Conservation (phyloP, 805 yeast species). For the Tetrapisispora phaffii region DNA sequence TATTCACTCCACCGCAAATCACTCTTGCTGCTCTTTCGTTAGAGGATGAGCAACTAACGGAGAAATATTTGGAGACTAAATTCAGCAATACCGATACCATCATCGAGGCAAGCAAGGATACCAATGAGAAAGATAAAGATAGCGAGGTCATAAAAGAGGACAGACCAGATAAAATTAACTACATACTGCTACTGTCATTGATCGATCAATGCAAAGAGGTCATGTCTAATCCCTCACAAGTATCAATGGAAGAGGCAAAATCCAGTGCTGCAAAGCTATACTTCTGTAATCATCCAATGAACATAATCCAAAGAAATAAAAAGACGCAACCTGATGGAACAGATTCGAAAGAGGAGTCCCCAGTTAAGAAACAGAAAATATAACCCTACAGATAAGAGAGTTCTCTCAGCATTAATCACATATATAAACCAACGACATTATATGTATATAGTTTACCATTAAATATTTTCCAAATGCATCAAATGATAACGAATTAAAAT, state of each 20-base stretch:
- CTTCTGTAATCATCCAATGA: conserved; percentile 50
- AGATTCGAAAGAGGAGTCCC: conserved; percentile 2
- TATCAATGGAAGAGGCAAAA: conserved; percentile 53
- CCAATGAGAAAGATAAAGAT: conserved; percentile 8
- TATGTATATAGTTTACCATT: background rate
- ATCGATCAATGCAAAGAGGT: conserved; percentile 40
- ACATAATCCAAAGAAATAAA: conserved; percentile 43
- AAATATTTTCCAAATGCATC: background rate
- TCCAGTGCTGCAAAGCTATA: conserved; percentile 54
- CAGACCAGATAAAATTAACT: conserved; percentile 16
- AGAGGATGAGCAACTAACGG: conserved; percentile 53
- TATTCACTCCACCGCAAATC: conserved; percentile 89
- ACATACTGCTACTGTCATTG: conserved; percentile 36
- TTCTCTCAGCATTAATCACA: background rate
- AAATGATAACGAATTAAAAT: background rate
- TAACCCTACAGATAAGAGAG: background rate
- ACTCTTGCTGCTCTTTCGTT: conserved; percentile 78
- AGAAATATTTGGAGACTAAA: conserved; percentile 57
- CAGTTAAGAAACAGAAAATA: conserved; percentile 9
- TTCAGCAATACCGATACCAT: conserved; percentile 30
- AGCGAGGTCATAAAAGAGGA: conserved; percentile 2
- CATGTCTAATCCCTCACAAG: conserved; percentile 36
- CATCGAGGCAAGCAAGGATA: conserved; percentile 2
- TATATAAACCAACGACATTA: background rate
- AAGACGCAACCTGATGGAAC: conserved; percentile 29